Conservation (phyloP, 78 protist genomes). For the Emiliania huxleyi region DNA sequence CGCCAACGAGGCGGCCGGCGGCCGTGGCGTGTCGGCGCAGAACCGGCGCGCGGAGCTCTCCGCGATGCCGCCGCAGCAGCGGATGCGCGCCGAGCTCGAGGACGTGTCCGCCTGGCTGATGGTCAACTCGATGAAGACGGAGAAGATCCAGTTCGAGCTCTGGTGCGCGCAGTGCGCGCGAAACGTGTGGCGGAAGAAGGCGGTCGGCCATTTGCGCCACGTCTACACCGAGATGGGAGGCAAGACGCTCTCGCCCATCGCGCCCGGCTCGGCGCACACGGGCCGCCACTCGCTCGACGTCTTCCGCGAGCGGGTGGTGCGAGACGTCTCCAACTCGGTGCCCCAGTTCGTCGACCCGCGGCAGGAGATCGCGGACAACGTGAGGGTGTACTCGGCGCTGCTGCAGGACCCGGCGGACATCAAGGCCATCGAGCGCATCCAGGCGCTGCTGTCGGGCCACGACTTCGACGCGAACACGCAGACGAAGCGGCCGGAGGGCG, state of each 20-base stretch:
- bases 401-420: background rate
- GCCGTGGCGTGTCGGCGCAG: background rate
- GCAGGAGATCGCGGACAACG: background rate
- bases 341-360: background rate
- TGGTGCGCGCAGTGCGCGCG: slow-evolving; percentile 10
- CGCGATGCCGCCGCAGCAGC: background rate
- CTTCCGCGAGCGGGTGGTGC: slow-evolving; percentile 8
- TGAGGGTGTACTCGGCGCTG: background rate
- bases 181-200: slow-evolving; percentile 34
- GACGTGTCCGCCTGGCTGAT: slow-evolving; percentile 57
- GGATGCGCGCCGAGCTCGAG: background rate
- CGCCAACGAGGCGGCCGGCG: background rate
- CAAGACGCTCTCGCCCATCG: background rate
- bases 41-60: background rate
- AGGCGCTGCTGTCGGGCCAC: background rate
- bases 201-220: background rate
- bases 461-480: background rate
- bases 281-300: background rate
- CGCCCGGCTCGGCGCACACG: background rate
- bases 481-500: background rate
- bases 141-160: slow-evolving; percentile 46
- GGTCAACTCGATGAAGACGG: slow-evolving; percentile 54
- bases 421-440: background rate
- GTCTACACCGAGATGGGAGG: background rate
- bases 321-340: background rate